Conservation (phyloP, 2,329 filamentous ascomycete genomes). For the Paraphaeosphaeria minitans region DNA sequence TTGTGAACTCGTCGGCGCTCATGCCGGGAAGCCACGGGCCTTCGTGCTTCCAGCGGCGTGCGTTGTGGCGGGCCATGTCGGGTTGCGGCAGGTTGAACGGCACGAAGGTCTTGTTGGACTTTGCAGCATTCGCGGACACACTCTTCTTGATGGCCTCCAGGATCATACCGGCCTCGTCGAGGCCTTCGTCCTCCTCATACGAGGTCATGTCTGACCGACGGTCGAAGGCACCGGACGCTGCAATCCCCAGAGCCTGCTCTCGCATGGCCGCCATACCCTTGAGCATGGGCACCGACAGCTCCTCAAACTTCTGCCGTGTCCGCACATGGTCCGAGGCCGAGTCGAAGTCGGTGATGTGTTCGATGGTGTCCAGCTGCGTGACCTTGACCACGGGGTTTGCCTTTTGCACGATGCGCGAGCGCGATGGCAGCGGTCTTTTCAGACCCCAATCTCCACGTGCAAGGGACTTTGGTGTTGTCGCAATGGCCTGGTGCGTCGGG, state of each 20-base stretch:
- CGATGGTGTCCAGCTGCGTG: conserved; percentile 78
- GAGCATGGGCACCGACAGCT: conserved; percentile 75
- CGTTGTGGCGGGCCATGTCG: conserved; percentile 31
- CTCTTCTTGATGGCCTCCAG: conserved; percentile 33
- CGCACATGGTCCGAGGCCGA: conserved; percentile 81
- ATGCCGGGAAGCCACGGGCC: conserved; percentile 65
- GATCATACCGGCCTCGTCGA: conserved; percentile 34
- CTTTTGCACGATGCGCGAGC: conserved; percentile 69
- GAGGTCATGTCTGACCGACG: conserved; percentile 38
- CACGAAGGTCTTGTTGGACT: conserved; percentile 8
- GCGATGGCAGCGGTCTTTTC: conserved; percentile 80
- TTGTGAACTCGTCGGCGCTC: conserved; percentile 60
- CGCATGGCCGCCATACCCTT: conserved; percentile 31
- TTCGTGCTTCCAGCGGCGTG: conserved; percentile 59
- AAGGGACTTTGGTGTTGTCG: conserved; percentile 74
- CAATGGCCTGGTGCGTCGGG: conserved; percentile 83
- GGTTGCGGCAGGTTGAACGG: conserved; percentile 29
- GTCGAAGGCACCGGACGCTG: conserved; percentile 39
- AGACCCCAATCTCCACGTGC: conserved; percentile 88
- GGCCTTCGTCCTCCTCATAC: conserved; percentile 31
- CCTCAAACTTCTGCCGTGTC: conserved; percentile 84
- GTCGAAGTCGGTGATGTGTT: conserved; percentile 87
- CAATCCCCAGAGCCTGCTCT: conserved; percentile 20
- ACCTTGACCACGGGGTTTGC: conserved; percentile 76
- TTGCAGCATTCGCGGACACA: conserved; percentile 11